These are phyloP conservation scores for Neoarthrinium moseri DNA, from an alignment of 2,329 filamentous ascomycete species.

Conservation along the genomic window DNA sequence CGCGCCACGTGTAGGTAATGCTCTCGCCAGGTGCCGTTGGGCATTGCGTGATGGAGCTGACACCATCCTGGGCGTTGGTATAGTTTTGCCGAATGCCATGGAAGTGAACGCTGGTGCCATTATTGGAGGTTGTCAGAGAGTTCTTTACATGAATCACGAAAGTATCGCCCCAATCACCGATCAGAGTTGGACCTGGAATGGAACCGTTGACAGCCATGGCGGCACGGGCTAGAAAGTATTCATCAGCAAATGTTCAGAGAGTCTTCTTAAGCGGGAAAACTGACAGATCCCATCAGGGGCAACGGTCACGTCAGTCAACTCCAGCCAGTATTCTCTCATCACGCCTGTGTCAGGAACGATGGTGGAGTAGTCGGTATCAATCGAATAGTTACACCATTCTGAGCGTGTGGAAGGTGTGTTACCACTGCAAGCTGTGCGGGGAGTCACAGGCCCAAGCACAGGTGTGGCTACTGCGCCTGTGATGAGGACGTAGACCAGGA, in stretches of 20 bases:
- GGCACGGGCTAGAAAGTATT: constrained; percentile 3
- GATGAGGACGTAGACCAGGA: background rate
- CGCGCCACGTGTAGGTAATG: constrained; percentile 57
- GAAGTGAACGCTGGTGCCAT: constrained; percentile 63
- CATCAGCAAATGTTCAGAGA: too few species aligned
- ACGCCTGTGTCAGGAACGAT: constrained; percentile 34
- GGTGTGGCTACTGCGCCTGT: background rate
- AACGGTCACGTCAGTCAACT: constrained; percentile 20
- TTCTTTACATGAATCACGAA: constrained; percentile 52
- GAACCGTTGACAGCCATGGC: constrained; percentile 40
- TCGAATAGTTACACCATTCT: constrained; percentile 35
- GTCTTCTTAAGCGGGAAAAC: background rate
- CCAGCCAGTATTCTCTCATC: constrained; percentile 32
- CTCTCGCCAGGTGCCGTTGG: constrained; percentile 48
- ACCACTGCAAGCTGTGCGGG: constrained; percentile 4
- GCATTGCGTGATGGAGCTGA: constrained; percentile 47
- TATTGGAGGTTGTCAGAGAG: constrained; percentile 35
- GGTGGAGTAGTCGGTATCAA: constrained; percentile 31
- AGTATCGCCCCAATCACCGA: constrained; percentile 47
- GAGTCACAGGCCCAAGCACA: too few species aligned
- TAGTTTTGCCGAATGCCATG: constrained; percentile 60
- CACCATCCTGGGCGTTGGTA: constrained; percentile 57
- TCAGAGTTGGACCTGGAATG: constrained; percentile 23
- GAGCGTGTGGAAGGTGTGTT: constrained; percentile 4
- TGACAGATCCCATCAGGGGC: constrained; percentile 31